These are phyloP conservation scores for Solanum tarapatanum DNA, from an alignment of 257 asterid genomes.

Conservation along the genomic window DNA sequence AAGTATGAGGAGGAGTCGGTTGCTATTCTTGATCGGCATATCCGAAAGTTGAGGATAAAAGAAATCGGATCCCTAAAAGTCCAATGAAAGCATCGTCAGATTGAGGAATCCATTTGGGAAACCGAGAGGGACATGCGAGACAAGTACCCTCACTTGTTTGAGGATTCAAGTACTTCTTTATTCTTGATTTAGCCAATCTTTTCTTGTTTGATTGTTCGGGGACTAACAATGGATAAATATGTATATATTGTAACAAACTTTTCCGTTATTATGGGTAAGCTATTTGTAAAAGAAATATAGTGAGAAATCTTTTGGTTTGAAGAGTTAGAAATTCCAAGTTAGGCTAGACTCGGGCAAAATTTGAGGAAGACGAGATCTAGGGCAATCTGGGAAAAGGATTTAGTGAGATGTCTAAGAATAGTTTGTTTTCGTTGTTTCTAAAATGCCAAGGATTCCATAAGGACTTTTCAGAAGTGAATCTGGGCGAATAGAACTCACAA, in stretches of 20 bases:
- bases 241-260: background rate
- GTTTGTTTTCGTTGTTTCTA: too few relatives aligned
- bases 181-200: background rate
- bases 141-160: background rate
- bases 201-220: background rate
- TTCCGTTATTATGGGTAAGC: background rate
- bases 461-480: too few relatives aligned
- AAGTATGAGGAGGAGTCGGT: background rate
- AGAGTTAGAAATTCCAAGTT: background rate
- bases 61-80: background rate
- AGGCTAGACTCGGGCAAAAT: background rate
- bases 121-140: background rate
- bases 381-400: background rate
- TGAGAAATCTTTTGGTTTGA: background rate
- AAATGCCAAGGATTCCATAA: too few relatives aligned
- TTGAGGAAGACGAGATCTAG: background rate
- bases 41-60: background rate
- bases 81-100: background rate
- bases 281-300: too few relatives aligned
- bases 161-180: background rate
- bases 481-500: too few relatives aligned
- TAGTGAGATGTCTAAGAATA: too few relatives aligned
- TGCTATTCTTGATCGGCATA: background rate
- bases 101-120: background rate
- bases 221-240: background rate